phyloP scores from a whole-genome alignment of 2,329 filamentous ascomycete species.

The Raffaelea albimanens region DNA sequence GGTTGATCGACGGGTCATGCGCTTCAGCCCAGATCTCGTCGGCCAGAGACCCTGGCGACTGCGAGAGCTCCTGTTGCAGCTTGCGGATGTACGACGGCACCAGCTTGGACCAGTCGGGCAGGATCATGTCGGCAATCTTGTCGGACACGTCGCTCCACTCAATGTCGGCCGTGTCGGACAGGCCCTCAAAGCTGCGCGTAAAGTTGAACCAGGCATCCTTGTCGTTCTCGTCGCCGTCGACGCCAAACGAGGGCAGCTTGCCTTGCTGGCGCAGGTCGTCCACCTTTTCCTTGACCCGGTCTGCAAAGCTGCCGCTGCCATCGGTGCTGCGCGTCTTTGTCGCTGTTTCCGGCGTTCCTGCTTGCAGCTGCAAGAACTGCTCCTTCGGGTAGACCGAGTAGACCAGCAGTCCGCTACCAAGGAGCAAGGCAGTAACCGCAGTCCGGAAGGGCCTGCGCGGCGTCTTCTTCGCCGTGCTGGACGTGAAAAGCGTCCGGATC shows the following conservation, averaged over 20 bases:
- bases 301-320: not conserved
- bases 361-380: not conserved
- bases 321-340: too few relatives aligned
- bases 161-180: constrained; percentile 44
- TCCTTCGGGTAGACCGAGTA: not conserved
- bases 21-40: constrained; percentile 92
- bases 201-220: constrained; percentile 38
- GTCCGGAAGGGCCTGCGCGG: not conserved
- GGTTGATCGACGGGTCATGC: constrained; percentile 71
- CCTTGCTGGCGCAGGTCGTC: not conserved
- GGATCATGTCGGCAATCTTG: constrained; percentile 57
- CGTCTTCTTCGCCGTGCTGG: not conserved
- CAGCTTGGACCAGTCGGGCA: constrained; percentile 73
- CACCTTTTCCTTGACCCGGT: not conserved
- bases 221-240: constrained; percentile 45
- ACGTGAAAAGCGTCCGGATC: too few relatives aligned
- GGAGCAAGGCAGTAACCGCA: not conserved
- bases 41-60: constrained; percentile 78
- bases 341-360: not conserved
- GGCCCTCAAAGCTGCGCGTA: constrained; percentile 33
- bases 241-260: not conserved
- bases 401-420: not conserved
- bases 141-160: constrained; percentile 48
- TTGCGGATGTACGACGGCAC: constrained; percentile 72
- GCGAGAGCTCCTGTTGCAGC: constrained; percentile 77